phyloP scores from a whole-genome alignment of 2,329 filamentous ascomycete genomes.

The Rhynchosporium secalis region DNA sequence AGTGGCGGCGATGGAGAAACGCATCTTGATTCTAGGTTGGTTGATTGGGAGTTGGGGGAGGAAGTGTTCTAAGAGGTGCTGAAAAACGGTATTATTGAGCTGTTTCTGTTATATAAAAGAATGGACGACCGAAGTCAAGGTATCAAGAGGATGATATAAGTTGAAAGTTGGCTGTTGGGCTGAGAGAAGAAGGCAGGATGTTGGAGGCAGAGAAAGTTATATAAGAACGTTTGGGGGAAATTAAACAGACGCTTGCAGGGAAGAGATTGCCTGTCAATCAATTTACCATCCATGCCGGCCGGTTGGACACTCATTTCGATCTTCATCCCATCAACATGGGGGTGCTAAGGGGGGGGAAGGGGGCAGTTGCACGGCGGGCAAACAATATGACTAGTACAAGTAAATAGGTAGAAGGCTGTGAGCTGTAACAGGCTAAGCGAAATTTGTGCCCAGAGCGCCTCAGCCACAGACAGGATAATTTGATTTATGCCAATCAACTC shows the following conservation, averaged over 20 bases:
- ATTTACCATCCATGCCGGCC: constrained; percentile 14
- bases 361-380: constrained; percentile 10
- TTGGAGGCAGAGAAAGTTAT: constrained; percentile 18
- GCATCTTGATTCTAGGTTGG: constrained; percentile 38
- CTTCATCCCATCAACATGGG: constrained; percentile 7
- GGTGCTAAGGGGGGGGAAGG: not conserved
- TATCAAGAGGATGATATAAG: constrained; percentile 28
- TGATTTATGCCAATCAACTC: not conserved
- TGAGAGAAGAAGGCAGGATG: constrained; percentile 25
- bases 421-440: not conserved
- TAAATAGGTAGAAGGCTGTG: not conserved
- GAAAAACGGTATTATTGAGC: constrained; percentile 31
- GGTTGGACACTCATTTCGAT: constrained; percentile 11
- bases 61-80: constrained; percentile 21
- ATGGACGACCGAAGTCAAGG: constrained; percentile 39
- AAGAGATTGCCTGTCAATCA: constrained; percentile 12
- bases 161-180: constrained; percentile 33
- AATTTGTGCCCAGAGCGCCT: not conserved
- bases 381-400: constrained; percentile 17
- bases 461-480: not conserved
- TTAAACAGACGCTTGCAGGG: constrained; percentile 19
- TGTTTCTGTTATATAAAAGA: constrained; percentile 25
- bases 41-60: constrained; percentile 27
- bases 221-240: constrained; percentile 29
- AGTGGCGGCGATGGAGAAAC: constrained; percentile 39